Percentiles rank a stretch among this genome's conserved stretches.
These are phyloP conservation scores for Saturnispora saitoi DNA, from an alignment of 805 yeast species.

Conservation along the genomic window DNA sequence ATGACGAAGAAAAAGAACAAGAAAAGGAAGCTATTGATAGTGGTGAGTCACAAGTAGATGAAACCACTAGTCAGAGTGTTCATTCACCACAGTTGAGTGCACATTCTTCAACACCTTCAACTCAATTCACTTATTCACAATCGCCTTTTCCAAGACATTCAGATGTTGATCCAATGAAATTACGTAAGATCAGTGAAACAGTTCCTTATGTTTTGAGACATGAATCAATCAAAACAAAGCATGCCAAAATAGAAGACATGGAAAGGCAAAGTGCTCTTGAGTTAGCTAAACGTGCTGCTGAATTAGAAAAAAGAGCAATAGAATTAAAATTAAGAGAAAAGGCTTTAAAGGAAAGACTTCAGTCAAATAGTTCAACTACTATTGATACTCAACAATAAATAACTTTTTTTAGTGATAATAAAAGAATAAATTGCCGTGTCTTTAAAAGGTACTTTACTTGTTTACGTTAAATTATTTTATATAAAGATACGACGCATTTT, in stretches of 20 bases:
- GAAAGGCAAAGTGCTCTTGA: constrained; percentile 73
- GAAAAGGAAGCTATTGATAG: neutral
- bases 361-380: neutral
- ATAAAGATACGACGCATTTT: too few relatives aligned
- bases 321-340: constrained; percentile 61
- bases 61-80: neutral
- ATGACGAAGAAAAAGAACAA: neutral
- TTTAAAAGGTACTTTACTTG: neutral
- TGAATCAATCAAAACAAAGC: constrained; percentile 65
- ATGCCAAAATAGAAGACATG: constrained; percentile 68
- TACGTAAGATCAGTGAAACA: constrained; percentile 73
- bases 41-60: neutral
- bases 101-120: neutral
- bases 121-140: neutral
- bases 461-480: too few relatives aligned
- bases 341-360: constrained; percentile 32
- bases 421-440: neutral
- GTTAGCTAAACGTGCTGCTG: constrained; percentile 64
- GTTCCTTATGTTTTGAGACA: constrained; percentile 79
- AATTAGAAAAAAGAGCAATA: constrained; percentile 66
- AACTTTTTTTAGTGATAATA: neutral
- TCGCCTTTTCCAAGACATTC: constrained; percentile 13
- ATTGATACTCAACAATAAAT: neutral
- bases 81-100: constrained; percentile 17
- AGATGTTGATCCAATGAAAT: constrained; percentile 43